A percentile compares a stretch with the other conserved stretches of the same genome.
Conservation (phyloP, 2,329 filamentous ascomycete genomes). For the Cladosporium sp. region DNA sequence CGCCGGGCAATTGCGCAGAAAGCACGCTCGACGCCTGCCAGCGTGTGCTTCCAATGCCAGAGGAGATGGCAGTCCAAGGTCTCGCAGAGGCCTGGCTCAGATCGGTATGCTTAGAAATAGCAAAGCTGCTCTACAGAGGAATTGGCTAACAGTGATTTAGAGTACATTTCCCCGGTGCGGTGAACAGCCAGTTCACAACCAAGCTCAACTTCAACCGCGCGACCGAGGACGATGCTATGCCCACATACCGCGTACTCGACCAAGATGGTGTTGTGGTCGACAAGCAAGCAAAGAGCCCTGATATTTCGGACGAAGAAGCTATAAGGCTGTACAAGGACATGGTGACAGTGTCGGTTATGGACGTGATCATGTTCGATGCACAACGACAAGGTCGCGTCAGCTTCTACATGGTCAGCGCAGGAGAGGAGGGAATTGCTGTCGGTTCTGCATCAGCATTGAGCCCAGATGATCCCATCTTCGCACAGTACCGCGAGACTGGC, state of each 20-base stretch:
- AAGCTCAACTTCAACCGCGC: constrained; percentile 76
- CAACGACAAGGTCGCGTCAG: constrained; percentile 90
- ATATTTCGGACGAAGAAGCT: constrained; percentile 66
- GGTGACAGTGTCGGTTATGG: constrained; percentile 79
- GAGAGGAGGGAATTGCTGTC: constrained; percentile 91
- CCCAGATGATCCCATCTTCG: constrained; percentile 87
- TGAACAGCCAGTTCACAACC: constrained; percentile 90
- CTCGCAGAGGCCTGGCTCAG: constrained; percentile 60
- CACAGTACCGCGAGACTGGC: constrained; percentile 91
- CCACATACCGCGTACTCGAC: constrained; percentile 89
- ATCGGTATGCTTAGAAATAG: constrained; percentile 52
- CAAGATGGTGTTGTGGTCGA: constrained; percentile 85
- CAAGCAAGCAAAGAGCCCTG: constrained; percentile 63
- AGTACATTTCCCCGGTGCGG: constrained; percentile 82
- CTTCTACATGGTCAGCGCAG: constrained; percentile 96
- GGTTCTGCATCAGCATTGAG: constrained; percentile 81
- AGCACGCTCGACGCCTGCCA: background rate
- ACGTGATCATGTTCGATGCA: constrained; percentile 96
- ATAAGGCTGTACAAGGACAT: constrained; percentile 65
- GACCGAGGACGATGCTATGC: constrained; percentile 71
- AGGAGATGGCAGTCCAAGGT: constrained; percentile 55
- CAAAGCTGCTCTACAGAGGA: background rate
- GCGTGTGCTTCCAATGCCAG: constrained; percentile 27
- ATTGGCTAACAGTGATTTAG: constrained; percentile 38
- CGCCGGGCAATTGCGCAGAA: background rate